Evolutionary conservation across 768 basidiomycete species (phyloP), one percentile per base, ranked within the genome.

Genomic region (Pleurotus pulmonarius): DNA sequence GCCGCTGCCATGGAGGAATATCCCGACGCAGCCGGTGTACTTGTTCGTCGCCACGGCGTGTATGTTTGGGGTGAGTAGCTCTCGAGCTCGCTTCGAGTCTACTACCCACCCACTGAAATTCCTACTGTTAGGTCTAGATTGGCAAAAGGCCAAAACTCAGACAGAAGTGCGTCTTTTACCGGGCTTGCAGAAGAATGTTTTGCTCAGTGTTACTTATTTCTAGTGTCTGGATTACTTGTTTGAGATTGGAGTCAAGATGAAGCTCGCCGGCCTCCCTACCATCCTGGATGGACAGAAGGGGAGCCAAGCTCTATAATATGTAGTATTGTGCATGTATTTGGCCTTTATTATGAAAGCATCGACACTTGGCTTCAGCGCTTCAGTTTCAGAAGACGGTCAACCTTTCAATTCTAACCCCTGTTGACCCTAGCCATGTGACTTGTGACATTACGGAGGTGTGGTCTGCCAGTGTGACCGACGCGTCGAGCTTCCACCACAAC

Each of bases 161-260:
- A 84, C 90, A 0, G 92, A 94, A 78, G 88, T 85, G 41, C 51
- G 49, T 53, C 25, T 38, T 41, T 55, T 24, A 25, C 46, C 39
- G 48, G 13, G n/a, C 18, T 47, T 43, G 56, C 34, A 34, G 52
- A 12, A 18, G 9, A 34, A 46, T 40, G 44, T 16, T 18, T 34
- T 34, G 8, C 29, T 34, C 11, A 20, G 20, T 37, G 26, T 46
- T 67, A 26, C 65, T 59, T 44, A 53, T 52, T 37, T 58, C 13
- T 61, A 90, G 86, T 95, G 93, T 68, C 79, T 94, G 26, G 93
- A 95, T 67, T 95, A 94, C 70, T 77, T 95, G 15, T 92, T 94
- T 62, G 93, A 95, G 67, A 85, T 94, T 49, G 87, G 82, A 9
- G 90, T 92, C 53, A 90, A 88, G 71, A 90, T 90, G 88, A 87